Conservation (phyloP, 371 early-diverging fungal species). For the Chytridium lagenaria region DNA sequence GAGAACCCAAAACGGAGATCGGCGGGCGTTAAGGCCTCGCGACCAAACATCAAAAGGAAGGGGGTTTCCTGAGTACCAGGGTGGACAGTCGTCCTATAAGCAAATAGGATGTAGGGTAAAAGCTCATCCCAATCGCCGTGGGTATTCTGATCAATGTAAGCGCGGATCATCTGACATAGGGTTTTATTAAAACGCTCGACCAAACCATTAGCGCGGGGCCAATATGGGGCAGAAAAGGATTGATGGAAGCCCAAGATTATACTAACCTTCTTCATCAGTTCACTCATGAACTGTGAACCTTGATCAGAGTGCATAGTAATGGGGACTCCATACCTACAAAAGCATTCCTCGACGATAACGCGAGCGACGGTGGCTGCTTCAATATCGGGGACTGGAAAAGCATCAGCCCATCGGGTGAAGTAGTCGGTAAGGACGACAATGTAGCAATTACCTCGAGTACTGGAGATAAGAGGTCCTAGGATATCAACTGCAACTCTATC, state of each 20-base stretch:
- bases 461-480: constrained; percentile 17
- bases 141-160: constrained; percentile 17
- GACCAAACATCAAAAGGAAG: constrained; percentile 18
- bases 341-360: constrained; percentile 19
- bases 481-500: constrained; percentile 21
- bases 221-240: constrained; percentile 18
- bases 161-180: constrained; percentile 7
- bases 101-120: constrained; percentile 22
- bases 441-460: constrained; percentile 7
- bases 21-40: constrained; percentile 18
- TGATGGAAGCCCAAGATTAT: constrained; percentile 1
- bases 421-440: constrained; percentile 23
- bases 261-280: constrained; percentile 10
- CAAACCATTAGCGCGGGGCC: constrained; percentile 28
- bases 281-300: constrained; percentile 11
- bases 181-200: constrained; percentile 31
- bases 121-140: constrained; percentile 28
- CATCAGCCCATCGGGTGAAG: constrained; percentile 24
- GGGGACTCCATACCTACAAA: constrained; percentile 24
- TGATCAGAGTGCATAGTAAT: constrained; percentile 24
- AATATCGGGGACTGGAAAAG: constrained; percentile 17
- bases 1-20: constrained; percentile 16
- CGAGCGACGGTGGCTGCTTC: constrained; percentile 18
- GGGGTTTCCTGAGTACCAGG: constrained; percentile 18
- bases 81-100: constrained; percentile 15